Evolutionary conservation across 2,329 filamentous ascomycete species (phyloP).

Genomic region (Truncatella angustata): DNA sequence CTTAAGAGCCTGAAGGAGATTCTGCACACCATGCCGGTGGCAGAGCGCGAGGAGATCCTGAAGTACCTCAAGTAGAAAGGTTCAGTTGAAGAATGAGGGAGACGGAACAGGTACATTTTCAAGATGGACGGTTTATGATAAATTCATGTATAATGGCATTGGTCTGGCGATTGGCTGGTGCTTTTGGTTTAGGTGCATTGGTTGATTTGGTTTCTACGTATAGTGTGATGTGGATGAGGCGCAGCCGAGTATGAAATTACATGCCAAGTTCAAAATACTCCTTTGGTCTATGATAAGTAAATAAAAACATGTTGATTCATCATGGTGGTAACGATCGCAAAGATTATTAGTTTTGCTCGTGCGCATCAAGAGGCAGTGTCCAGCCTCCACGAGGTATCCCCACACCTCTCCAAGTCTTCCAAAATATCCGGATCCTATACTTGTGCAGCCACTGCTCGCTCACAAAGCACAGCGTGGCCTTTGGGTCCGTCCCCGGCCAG

Average conservation of each 20-base stretch:
- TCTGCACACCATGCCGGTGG: slow-evolving; percentile 80
- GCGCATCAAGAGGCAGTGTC: too few species aligned
- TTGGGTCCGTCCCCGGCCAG: too few species aligned
- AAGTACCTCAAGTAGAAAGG: slow-evolving; percentile 48
- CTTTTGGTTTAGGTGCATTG: background rate
- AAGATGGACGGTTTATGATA: background rate
- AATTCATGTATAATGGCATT: slow-evolving; percentile 2
- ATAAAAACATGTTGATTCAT: too few species aligned
- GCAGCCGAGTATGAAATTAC: background rate
- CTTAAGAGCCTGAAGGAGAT: slow-evolving; percentile 86
- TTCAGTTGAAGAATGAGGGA: background rate
- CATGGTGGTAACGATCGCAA: too few species aligned
- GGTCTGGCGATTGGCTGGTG: background rate
- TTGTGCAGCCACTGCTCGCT: too few species aligned
- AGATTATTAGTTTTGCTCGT: too few species aligned
- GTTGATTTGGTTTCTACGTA: background rate
- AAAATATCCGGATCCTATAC: too few species aligned
- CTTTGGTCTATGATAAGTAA: background rate
- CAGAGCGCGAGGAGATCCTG: slow-evolving; percentile 82
- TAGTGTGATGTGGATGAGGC: background rate
- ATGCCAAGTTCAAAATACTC: background rate
- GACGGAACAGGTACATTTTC: background rate
- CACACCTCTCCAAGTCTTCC: too few species aligned
- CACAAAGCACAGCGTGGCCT: too few species aligned
- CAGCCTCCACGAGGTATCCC: too few species aligned